phyloP scores from a whole-genome alignment of 441 rosid species.

The Metrosideros polymorpha region DNA sequence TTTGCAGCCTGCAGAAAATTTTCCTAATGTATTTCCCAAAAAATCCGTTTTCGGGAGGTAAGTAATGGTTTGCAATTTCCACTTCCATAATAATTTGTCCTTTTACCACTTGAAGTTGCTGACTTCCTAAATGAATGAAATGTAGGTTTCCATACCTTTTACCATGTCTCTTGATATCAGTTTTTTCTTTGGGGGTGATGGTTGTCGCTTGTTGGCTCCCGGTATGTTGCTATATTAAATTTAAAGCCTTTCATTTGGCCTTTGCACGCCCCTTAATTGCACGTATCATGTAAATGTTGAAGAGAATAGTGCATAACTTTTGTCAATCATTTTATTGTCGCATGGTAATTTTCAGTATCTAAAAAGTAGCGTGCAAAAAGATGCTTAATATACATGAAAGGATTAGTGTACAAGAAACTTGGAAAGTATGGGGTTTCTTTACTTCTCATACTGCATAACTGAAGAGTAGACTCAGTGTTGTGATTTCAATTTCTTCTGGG shows the following conservation, averaged over 20 bases:
- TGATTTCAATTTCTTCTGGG: not conserved
- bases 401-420: not conserved
- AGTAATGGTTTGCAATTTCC: not conserved
- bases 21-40: not conserved
- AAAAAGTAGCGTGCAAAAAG: not conserved
- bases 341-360: not conserved
- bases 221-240: constrained; percentile 10
- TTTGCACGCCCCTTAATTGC: not conserved
- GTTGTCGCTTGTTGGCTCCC: constrained; percentile 23
- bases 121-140: not conserved
- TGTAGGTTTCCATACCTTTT: constrained; percentile 46
- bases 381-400: not conserved
- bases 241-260: not conserved
- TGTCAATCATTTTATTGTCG: not conserved
- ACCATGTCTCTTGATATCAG: constrained; percentile 39
- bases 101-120: not conserved
- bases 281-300: not conserved
- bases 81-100: not conserved
- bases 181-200: constrained; percentile 25
- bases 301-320: not conserved
- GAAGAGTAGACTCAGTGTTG: not conserved
- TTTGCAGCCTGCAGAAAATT: constrained; percentile 9
- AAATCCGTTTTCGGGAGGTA: constrained; percentile 4
- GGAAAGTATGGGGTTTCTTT: not conserved
- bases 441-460: not conserved